Percentiles rank a stretch among this genome's conserved stretches.
Evolutionary conservation across 2,329 filamentous ascomycete species (phyloP).

Genomic region (Trichoderma harzianum): DNA sequence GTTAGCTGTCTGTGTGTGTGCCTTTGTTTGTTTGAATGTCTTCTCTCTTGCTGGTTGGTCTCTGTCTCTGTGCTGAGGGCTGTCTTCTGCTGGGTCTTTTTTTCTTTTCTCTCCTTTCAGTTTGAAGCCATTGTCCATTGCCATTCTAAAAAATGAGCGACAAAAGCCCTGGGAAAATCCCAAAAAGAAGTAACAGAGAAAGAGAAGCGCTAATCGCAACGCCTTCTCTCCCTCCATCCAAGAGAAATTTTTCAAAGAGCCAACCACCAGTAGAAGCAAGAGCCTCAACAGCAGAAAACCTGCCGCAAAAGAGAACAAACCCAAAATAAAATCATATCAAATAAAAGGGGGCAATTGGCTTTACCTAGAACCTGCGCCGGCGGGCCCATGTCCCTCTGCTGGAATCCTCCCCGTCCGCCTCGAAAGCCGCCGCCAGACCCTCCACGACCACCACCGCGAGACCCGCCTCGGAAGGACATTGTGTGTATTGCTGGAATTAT

Average conservation of each 20-base stretch:
- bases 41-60: neutral
- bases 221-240: neutral
- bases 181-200: neutral
- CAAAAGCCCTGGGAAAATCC: neutral
- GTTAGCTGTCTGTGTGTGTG: neutral
- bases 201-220: neutral
- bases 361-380: constrained; percentile 38
- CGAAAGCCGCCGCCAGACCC: constrained; percentile 32
- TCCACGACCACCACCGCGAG: constrained; percentile 30
- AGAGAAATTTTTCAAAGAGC: neutral
- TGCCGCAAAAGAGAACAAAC: neutral
- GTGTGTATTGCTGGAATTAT: neutral
- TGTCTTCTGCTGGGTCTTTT: too few relatives aligned
- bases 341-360: neutral
- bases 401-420: constrained; percentile 39
- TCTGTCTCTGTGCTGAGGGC: neutral
- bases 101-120: neutral
- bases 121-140: neutral
- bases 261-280: neutral
- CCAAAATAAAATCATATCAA: neutral
- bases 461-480: constrained; percentile 36
- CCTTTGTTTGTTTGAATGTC: neutral
- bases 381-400: constrained; percentile 40
- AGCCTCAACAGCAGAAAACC: neutral
- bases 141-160: neutral